Conservation (phyloP, 345 rosid genomes). For the Lumnitzera racemosa region DNA sequence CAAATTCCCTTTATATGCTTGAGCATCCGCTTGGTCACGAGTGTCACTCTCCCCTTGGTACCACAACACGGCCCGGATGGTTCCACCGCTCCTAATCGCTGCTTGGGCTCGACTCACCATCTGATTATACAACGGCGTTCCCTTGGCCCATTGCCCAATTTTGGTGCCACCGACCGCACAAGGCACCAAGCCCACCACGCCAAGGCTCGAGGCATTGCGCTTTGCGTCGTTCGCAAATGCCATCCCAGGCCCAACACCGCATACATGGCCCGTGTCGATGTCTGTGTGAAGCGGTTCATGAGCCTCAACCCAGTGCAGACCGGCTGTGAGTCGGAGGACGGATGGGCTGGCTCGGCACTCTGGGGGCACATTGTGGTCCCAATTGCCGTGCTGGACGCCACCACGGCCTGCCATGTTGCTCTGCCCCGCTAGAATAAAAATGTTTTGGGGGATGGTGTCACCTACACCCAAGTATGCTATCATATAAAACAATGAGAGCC, state of each 20-base stretch:
- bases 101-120: slow-evolving; percentile 32
- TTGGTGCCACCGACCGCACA: slow-evolving; percentile 41
- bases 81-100: slow-evolving; percentile 23
- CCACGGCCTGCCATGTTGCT: slow-evolving; percentile 54
- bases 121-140: slow-evolving; percentile 20
- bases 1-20: slow-evolving; percentile 26
- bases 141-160: slow-evolving; percentile 32
- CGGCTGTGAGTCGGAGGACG: slow-evolving; percentile 21
- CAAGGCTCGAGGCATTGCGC: background rate
- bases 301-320: slow-evolving; percentile 22
- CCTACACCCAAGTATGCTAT: background rate
- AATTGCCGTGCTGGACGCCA: slow-evolving; percentile 22
- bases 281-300: slow-evolving; percentile 36
- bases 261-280: slow-evolving; percentile 23
- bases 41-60: slow-evolving; percentile 48
- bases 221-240: slow-evolving; percentile 27
- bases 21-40: slow-evolving; percentile 18
- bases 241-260: slow-evolving; percentile 48
- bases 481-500: background rate
- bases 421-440: slow-evolving; percentile 41
- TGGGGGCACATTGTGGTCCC: slow-evolving; percentile 28
- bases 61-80: slow-evolving; percentile 34
- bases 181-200: slow-evolving; percentile 37
- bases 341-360: slow-evolving; percentile 20
- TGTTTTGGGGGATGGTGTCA: slow-evolving; percentile 10